A percentile compares a stretch with the other conserved stretches of the same genome.
Evolutionary conservation across 495 filamentous ascomycete genomes (phyloP).

Genomic region (Staphylotrichum longicolle): DNA sequence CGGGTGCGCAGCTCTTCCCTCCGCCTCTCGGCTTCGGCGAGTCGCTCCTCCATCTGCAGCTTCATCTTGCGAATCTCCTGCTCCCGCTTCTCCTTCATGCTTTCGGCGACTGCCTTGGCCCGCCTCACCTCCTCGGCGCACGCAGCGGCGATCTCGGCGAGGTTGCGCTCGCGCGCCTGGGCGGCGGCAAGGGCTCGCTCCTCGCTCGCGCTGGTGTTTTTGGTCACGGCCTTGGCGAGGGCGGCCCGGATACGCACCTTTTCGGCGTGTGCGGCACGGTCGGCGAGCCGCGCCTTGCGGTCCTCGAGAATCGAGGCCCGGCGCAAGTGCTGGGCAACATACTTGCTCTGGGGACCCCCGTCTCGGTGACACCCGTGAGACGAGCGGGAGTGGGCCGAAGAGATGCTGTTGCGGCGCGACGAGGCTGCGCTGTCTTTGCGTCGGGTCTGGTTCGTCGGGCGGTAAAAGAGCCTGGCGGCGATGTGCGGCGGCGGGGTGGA

Average conservation of each 20-base stretch:
- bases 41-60: slow-evolving; percentile 81
- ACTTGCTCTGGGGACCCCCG: slow-evolving; percentile 68
- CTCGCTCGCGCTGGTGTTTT: slow-evolving; percentile 62
- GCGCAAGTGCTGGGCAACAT: slow-evolving; percentile 86
- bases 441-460: slow-evolving; percentile 59
- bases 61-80: slow-evolving; percentile 73
- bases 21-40: slow-evolving; percentile 82
- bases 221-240: slow-evolving; percentile 73
- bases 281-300: slow-evolving; percentile 88
- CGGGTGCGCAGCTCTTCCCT: slow-evolving; percentile 56
- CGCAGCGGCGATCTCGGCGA: slow-evolving; percentile 88
- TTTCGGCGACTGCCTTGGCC: slow-evolving; percentile 90
- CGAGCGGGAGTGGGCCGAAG: slow-evolving; percentile 72
- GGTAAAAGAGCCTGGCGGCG: slow-evolving; percentile 76
- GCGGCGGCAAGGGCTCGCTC: slow-evolving; percentile 87
- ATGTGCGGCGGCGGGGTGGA: slow-evolving; percentile 76
- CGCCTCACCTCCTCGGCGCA: slow-evolving; percentile 94
- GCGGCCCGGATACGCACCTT: slow-evolving; percentile 91
- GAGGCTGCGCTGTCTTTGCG: slow-evolving; percentile 83
- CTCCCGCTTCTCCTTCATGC: slow-evolving; percentile 84
- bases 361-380: slow-evolving; percentile 59
- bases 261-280: slow-evolving; percentile 91
- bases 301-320: slow-evolving; percentile 89
- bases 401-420: slow-evolving; percentile 84
- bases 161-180: slow-evolving; percentile 81